Base-by-base conservation (phyloP, 352 stramenopile species). In the Pythium periplocum region DNA sequence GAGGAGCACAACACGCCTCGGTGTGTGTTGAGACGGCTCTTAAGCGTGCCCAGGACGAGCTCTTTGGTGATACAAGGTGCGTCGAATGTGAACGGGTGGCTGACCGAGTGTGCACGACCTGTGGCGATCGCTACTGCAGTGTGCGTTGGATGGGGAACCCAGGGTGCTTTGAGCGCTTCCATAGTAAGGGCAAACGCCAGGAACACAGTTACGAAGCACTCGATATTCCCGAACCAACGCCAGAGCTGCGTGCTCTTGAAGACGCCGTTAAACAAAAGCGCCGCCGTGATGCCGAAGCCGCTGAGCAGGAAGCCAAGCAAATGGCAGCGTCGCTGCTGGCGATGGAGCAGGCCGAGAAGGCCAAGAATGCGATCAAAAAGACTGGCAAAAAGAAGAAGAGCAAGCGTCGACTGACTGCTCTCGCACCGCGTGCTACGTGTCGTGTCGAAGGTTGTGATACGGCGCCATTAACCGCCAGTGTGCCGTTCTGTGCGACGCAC, bases 111-210 rank as follows among this genome's bases (percentile, higher is more conserved):
- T 94, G 83, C 35, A 54, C 51, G 30, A 73, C 53, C 7, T 94
- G 83, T 42, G 74, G 73, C 34, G 83, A 94, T 51, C 67, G 70
- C 11, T 94, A 94, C 61, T 94, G 82, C 61, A 93, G 83, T 49
- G 80, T 85, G 17, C 78, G 76, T 17, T 90, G 83, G 80, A 91
- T 91, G 78, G 83, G 83, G 37, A 87, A 93, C 59, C 59, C 81
- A 4, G 83, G 81, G 9, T 93, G 83, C 60, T 93, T 93, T 58
- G 80, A 93, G 64, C 66, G 73, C 32, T 93, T 90, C 60, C 83
- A 93, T 52, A 64, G 51, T 37, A 89, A 87, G 35, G 83, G 80
- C 37, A 82, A 79, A 53, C 78, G 83, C 36, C 69, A 69, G 2
- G 68, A 84, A 51, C 83, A 90, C 59, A 61, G 62, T n/a, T 85